These are phyloP conservation scores for Russula compacta DNA, from an alignment of 768 basidiomycete genomes.

Conservation along the genomic window DNA sequence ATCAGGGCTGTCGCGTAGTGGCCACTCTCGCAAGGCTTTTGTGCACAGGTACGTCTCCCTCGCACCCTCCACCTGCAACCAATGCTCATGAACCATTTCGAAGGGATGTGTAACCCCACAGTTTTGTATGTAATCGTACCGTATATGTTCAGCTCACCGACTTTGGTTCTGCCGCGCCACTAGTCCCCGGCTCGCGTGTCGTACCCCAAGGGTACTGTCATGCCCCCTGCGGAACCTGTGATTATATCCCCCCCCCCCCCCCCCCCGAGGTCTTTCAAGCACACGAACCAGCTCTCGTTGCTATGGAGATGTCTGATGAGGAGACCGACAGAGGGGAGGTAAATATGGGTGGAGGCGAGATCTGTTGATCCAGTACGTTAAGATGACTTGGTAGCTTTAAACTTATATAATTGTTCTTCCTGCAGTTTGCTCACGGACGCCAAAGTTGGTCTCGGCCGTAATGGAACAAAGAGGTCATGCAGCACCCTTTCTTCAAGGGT, in stretches of 20 bases:
- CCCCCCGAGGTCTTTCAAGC: constrained; percentile 79
- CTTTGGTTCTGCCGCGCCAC: constrained; percentile 84
- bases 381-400: not conserved
- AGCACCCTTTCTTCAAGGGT: constrained; percentile 53
- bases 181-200: constrained; percentile 52
- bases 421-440: constrained; percentile 52
- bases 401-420: constrained; percentile 10
- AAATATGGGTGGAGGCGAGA: constrained; percentile 30
- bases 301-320: constrained; percentile 61
- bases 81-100: not conserved
- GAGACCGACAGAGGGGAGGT: constrained; percentile 15
- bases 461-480: constrained; percentile 50
- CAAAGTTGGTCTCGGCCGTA: constrained; percentile 56
- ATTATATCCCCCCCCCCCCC: constrained; percentile 98
- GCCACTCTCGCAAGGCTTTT: constrained; percentile 69
- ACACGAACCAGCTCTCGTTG: constrained; percentile 76
- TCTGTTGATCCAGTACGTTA: constrained; percentile 44
- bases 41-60: constrained; percentile 61
- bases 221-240: constrained; percentile 85
- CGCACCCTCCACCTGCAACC: not conserved
- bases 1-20: constrained; percentile 86
- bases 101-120: constrained; percentile 95
- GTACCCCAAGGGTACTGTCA: constrained; percentile 59
- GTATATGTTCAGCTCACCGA: constrained; percentile 81
- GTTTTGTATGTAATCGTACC: constrained; percentile 68